These are phyloP conservation scores for Hamamelis virginiana DNA, from an alignment of 164 flowering plant species.

Conservation along the genomic window DNA sequence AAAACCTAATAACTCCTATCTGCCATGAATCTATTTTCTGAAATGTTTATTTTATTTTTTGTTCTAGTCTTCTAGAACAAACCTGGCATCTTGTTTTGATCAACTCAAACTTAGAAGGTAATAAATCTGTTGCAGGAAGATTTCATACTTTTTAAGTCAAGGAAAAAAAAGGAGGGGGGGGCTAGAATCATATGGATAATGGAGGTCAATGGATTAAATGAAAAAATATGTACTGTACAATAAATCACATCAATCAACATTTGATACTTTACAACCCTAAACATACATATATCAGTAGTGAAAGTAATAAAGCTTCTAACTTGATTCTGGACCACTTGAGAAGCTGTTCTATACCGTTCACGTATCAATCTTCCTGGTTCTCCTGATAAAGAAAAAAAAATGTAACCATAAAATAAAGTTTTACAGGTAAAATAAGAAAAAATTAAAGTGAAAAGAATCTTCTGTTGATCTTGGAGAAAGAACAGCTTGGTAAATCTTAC, in stretches of 20 bases:
- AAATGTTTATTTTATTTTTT: too few relatives aligned
- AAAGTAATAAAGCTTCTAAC: constrained; percentile 76
- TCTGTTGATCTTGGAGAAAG: not conserved
- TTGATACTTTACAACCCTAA: constrained; percentile 19
- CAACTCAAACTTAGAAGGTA: not conserved
- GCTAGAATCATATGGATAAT: not conserved
- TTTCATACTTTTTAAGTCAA: not conserved
- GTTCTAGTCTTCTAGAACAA: not conserved
- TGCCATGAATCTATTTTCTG: too few relatives aligned
- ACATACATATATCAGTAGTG: constrained; percentile 54
- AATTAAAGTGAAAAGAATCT: not conserved
- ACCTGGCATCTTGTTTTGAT: not conserved
- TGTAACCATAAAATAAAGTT: not conserved
- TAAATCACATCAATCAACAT: not conserved
- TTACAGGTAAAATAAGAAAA: not conserved
- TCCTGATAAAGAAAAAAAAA: constrained; percentile 44
- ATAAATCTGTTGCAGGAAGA: not conserved
- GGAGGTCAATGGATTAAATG: not conserved
- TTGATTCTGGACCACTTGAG: constrained; percentile 95
- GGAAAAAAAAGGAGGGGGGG: too few relatives aligned
- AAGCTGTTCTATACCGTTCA: constrained; percentile 92
- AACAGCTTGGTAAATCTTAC: too few relatives aligned
- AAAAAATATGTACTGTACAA: not conserved
- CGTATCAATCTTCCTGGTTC: constrained; percentile 91
- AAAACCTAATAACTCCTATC: too few relatives aligned